Conservation (phyloP, 2,329 filamentous ascomycete genomes). For the Hymenotorrendiella dingleyae region DNA sequence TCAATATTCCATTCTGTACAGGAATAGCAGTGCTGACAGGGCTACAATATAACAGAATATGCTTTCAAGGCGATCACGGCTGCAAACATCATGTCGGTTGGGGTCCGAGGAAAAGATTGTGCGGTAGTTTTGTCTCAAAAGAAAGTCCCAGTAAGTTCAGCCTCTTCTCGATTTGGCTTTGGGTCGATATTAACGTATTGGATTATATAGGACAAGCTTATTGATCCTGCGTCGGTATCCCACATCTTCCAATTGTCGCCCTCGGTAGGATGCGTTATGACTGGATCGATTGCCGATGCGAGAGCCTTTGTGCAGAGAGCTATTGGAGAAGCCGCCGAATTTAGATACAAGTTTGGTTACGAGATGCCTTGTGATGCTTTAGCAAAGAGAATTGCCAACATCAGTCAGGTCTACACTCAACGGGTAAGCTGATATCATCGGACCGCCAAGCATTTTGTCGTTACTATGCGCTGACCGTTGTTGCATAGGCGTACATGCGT, state of each 20-base stretch:
- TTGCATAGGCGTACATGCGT: constrained; percentile 82
- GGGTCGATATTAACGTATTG: constrained; percentile 18
- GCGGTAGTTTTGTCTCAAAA: constrained; percentile 97
- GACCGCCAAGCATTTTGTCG: constrained; percentile 29
- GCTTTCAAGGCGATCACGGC: constrained; percentile 99
- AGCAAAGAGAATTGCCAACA: constrained; percentile 95
- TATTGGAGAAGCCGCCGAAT: constrained; percentile 92
- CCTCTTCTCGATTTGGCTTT: constrained; percentile 1
- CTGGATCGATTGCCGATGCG: constrained; percentile 95
- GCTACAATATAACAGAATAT: constrained; percentile 68
- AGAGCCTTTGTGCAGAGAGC: constrained; percentile 88
- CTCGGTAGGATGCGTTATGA: constrained; percentile 96
- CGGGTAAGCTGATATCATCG: constrained; percentile 53
- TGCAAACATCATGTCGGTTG: constrained; percentile 97
- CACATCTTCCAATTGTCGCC: constrained; percentile 97
- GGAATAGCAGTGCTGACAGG: constrained; percentile 25
- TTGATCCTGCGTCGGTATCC: constrained; percentile 93
- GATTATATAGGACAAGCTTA: constrained; percentile 80
- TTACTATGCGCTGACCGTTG: constrained; percentile 14
- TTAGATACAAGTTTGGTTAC: constrained; percentile 97
- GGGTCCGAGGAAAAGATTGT: constrained; percentile 92
- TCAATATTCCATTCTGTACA: constrained; percentile 2
- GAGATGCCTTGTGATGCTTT: constrained; percentile 98
- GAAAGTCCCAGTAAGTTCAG: constrained; percentile 87
- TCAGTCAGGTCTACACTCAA: constrained; percentile 99